These are phyloP conservation scores for Lipomyces japonicus DNA, from an alignment of 805 yeast genomes.

Conservation along the genomic window DNA sequence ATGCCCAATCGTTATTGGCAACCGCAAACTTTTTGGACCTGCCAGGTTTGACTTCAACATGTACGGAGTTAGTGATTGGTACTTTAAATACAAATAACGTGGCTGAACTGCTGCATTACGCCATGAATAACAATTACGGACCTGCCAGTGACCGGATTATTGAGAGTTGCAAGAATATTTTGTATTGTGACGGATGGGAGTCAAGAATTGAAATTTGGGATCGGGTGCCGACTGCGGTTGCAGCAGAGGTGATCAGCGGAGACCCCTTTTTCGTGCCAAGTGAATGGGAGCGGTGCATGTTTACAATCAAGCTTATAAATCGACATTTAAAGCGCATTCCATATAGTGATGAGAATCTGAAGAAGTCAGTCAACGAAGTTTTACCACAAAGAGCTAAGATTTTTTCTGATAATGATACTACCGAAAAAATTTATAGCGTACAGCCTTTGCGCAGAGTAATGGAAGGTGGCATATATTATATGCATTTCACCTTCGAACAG, in stretches of 20 bases:
- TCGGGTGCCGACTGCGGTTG: slow-evolving; percentile 44
- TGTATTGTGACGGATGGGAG: slow-evolving; percentile 51
- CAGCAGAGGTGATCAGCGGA: slow-evolving; percentile 46
- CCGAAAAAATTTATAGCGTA: slow-evolving; percentile 3
- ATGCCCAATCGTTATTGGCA: slow-evolving; percentile 47
- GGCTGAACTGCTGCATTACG: slow-evolving; percentile 43
- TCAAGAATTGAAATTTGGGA: slow-evolving; percentile 47
- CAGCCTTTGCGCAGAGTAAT: slow-evolving; percentile 37
- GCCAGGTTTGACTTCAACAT: slow-evolving; percentile 44
- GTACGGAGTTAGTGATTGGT: slow-evolving; percentile 43
- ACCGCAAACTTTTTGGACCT: slow-evolving; percentile 50
- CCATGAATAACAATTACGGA: slow-evolving; percentile 46
- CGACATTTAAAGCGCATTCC: slow-evolving; percentile 5
- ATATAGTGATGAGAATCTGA: not conserved
- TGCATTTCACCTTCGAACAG: slow-evolving; percentile 50
- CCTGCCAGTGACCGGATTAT: slow-evolving; percentile 45
- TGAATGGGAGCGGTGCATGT: slow-evolving; percentile 55
- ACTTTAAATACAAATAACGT: slow-evolving; percentile 41
- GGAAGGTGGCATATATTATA: slow-evolving; percentile 45
- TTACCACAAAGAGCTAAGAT: too few relatives aligned
- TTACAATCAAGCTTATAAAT: slow-evolving; percentile 33
- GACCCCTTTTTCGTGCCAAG: slow-evolving; percentile 53
- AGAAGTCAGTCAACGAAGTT: not conserved
- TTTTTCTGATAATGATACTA: slow-evolving; percentile 3
- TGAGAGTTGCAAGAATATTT: slow-evolving; percentile 46